Base-by-base conservation (phyloP, 805 yeast genomes). In the Teunomyces cretensis region DNA sequence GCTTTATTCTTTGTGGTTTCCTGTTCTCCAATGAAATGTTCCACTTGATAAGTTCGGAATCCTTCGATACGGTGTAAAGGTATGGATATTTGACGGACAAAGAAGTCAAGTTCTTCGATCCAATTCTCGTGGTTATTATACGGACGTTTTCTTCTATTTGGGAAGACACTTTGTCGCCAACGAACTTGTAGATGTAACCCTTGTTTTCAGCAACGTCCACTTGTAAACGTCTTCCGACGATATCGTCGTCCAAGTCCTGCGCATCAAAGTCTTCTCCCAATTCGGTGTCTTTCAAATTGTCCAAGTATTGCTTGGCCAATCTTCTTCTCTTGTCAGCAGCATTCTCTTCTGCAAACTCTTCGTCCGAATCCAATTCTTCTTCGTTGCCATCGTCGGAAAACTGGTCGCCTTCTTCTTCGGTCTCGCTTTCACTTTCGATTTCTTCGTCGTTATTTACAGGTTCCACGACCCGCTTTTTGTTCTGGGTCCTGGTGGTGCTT, bases 271-370 rank as follows among this genome's bases (percentile, higher is more conserved):
- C 65, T 14, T 46, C 52, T 19, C 56, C 59, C 9, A 53, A 51
- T 41, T 77, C 81, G 44, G 71, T 78, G 26, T 65, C 72, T 61
- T 86, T 81, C 57, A 94, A 68, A 58, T 86, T 86, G 38, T 85
- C 90, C 50, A 94, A 71, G 64, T 94, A 94, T 65, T 91, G 94
- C 65, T 90, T 90, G 13, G 98, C 98, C 48, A 94, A 75, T 59
- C 98, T 75, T 67, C 99, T 80, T 66, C 99, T 81, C 66, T 88
- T 90, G 59, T 94, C 99, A 0, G 96, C 95, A 7, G 91, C 95
- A 39, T 81, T 80, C 65, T 92, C 98, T 13, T 74, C 76, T 12
- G 72, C 80, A 52, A 82, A 80, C 54, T 85, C 95, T 53, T 84
- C 94, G 27, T 85, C 92, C 11, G 86, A 81, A 12, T 78, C 80